Percentiles rank a stretch among this genome's conserved stretches.
These are phyloP conservation scores for Puya raimondii DNA, from an alignment of 176 grass and related monocot genomes.

Conservation along the genomic window DNA sequence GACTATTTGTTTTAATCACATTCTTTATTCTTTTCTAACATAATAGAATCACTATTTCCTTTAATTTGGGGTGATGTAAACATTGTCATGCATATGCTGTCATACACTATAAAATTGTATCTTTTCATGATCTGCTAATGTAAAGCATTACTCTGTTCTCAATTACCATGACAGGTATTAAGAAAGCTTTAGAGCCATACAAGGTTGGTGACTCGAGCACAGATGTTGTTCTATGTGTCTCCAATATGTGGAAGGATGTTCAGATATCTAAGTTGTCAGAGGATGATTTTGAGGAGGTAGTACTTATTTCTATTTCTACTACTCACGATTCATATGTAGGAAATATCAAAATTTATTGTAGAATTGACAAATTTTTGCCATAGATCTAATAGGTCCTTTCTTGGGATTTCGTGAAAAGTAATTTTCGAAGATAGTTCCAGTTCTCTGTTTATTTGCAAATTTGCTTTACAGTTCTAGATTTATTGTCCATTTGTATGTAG, in stretches of 20 bases:
- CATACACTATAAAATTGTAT: not conserved
- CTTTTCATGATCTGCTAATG: not conserved
- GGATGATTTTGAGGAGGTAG: conserved; percentile 68
- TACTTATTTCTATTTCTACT: not conserved
- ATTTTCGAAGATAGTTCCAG: not conserved
- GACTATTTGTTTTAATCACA: no score
- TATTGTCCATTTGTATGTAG: no score
- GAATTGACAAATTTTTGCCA: not conserved
- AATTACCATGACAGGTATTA: conserved; percentile 42
- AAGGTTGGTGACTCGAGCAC: conserved; percentile 45
- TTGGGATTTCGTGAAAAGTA: not conserved
- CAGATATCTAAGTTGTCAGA: conserved; percentile 48
- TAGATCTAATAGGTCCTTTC: not conserved
- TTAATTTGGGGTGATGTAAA: no score
- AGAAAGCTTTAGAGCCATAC: conserved; percentile 47
- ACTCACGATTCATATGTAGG: not conserved
- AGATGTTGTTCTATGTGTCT: conserved; percentile 57
- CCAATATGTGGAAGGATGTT: conserved; percentile 40
- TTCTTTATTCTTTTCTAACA: no score
- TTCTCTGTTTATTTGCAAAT: no score
- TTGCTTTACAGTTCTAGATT: no score
- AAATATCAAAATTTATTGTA: not conserved
- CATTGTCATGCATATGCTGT: no score
- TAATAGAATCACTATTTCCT: no score
- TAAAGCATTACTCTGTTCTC: not conserved